Conservation (phyloP, 2,329 filamentous ascomycete genomes). For the Acrodontium crateriforme region DNA sequence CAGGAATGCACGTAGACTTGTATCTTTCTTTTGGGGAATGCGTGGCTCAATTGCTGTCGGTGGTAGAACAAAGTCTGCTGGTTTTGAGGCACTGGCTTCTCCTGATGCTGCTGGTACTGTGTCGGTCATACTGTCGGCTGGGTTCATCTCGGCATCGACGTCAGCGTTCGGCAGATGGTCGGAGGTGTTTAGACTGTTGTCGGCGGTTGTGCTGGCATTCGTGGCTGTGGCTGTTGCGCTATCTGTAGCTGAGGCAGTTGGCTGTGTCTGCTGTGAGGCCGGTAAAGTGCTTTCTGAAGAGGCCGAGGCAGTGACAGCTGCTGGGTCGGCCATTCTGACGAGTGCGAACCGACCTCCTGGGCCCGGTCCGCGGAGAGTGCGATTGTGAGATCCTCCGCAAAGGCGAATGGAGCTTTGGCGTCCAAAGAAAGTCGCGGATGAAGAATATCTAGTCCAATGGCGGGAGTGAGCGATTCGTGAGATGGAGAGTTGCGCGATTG, state of each 20-base stretch:
- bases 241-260: background rate
- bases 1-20: constrained; percentile 81
- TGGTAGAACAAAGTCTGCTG: constrained; percentile 5
- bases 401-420: background rate
- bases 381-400: background rate
- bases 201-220: constrained; percentile 6
- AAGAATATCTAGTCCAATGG: no score
- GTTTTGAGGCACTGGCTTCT: constrained; percentile 59
- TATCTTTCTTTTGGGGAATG: constrained; percentile 74
- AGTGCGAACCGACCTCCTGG: background rate
- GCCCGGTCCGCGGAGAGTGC: background rate
- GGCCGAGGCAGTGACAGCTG: background rate
- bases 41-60: constrained; percentile 35
- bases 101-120: constrained; percentile 47
- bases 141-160: constrained; percentile 28
- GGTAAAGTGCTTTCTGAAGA: no score
- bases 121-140: constrained; percentile 31
- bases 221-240: background rate
- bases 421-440: no score
- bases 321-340: background rate
- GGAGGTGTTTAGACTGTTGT: constrained; percentile 27
- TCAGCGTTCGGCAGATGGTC: constrained; percentile 11
- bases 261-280: background rate
- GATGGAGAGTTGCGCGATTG: background rate
- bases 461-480: background rate